Percentiles rank a stretch among this genome's conserved stretches.
Evolutionary conservation across 1,284 basidiomycete species (phyloP).

Genomic region (Psilocybe mexicana): DNA sequence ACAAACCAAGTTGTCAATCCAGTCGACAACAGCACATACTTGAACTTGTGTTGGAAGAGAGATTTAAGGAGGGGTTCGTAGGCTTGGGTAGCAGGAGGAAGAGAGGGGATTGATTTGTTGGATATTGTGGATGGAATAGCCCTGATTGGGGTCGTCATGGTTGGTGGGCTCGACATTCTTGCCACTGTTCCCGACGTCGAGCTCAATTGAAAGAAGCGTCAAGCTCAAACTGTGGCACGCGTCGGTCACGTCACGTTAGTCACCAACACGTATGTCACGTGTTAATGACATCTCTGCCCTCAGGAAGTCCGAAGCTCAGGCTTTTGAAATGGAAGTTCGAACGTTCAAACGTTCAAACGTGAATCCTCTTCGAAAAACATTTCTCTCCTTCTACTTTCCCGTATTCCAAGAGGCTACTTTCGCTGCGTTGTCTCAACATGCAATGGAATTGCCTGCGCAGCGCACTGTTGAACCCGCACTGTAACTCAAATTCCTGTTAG

Average conservation of each 20-base stretch:
- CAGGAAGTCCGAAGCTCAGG: too few relatives aligned
- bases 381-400: too few relatives aligned
- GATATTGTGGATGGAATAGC: conserved; percentile 29
- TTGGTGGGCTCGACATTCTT: conserved; percentile 17
- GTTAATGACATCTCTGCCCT: too few relatives aligned
- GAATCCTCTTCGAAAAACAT: too few relatives aligned
- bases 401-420: too few relatives aligned
- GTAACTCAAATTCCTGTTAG: too few relatives aligned
- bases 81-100: conserved; percentile 36
- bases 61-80: conserved; percentile 64
- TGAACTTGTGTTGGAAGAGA: conserved; percentile 56
- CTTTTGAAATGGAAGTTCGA: too few relatives aligned
- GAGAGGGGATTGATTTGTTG: conserved; percentile 22
- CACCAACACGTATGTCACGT: background rate
- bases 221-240: conserved; percentile 13
- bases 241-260: conserved; percentile 14
- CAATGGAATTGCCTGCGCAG: too few relatives aligned
- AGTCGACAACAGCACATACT: conserved; percentile 53
- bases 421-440: too few relatives aligned
- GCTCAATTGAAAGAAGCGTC: conserved; percentile 2
- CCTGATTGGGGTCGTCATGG: conserved; percentile 21
- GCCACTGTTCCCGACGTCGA: conserved; percentile 16
- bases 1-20: conserved; percentile 47
- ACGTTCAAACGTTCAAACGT: too few relatives aligned
- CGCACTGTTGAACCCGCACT: too few relatives aligned